Evolutionary conservation across 768 basidiomycete genomes (phyloP).

Genomic region (Boletus reticulatus): DNA sequence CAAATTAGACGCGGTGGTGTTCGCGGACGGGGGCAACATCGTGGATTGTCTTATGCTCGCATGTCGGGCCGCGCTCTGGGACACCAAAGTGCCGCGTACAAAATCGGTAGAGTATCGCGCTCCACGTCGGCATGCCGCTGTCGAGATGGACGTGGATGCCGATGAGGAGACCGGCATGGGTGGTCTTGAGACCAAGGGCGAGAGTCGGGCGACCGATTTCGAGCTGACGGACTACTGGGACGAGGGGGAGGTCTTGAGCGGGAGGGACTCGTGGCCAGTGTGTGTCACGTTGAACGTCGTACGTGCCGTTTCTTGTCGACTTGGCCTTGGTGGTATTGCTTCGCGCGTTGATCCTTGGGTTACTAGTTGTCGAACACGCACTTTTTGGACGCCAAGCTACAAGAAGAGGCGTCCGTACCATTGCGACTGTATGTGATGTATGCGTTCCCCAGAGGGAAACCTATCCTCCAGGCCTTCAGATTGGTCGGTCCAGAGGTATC

Average conservation of each 20-base stretch:
- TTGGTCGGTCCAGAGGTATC: constrained; percentile 64
- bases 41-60: constrained; percentile 80
- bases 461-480: constrained; percentile 60
- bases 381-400: constrained; percentile 70
- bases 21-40: constrained; percentile 72
- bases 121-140: constrained; percentile 24
- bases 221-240: constrained; percentile 89
- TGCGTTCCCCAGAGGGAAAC: constrained; percentile 47
- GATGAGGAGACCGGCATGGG: constrained; percentile 34
- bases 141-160: constrained; percentile 55
- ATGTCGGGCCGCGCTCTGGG: constrained; percentile 75
- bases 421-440: constrained; percentile 61
- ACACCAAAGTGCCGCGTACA: constrained; percentile 77
- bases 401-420: constrained; percentile 70
- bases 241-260: constrained; percentile 66
- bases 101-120: constrained; percentile 67
- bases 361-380: constrained; percentile 54
- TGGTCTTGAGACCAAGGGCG: constrained; percentile 55
- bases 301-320: constrained; percentile 25
- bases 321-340: background rate
- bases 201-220: constrained; percentile 65
- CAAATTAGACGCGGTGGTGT: constrained; percentile 69
- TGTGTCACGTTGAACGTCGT: constrained; percentile 79
- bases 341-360: background rate
- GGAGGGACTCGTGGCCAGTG: constrained; percentile 69